A percentile compares a stretch with the other conserved stretches of the same genome.
Evolutionary conservation across 495 filamentous ascomycete species (phyloP).

Genomic region (Neurospora intermedia): DNA sequence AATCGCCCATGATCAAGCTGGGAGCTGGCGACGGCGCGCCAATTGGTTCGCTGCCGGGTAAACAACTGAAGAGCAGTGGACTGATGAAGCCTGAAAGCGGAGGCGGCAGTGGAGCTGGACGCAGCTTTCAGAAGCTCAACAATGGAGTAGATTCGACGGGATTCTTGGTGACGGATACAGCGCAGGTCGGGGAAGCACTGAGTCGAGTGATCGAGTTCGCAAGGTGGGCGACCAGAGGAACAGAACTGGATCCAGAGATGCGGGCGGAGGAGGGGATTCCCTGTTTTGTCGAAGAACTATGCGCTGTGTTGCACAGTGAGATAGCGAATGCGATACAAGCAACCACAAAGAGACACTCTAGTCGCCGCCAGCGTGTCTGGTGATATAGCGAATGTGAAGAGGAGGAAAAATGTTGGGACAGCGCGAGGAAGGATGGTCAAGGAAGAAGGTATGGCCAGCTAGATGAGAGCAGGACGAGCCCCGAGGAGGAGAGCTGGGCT

Average conservation of each 20-base stretch:
- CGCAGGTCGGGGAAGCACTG: not conserved
- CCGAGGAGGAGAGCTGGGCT: not conserved
- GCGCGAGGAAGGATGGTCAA: not conserved
- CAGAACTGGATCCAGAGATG: not conserved
- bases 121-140: not conserved
- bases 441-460: not conserved
- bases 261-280: not conserved
- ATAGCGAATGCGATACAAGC: not conserved
- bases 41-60: not conserved
- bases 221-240: not conserved
- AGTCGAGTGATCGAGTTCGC: not conserved
- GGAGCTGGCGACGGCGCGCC: not conserved
- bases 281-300: not conserved
- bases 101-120: not conserved
- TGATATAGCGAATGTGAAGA: not conserved
- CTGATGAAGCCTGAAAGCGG: not conserved
- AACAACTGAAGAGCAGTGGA: not conserved
- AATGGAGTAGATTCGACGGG: not conserved
- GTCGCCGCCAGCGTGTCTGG: not conserved
- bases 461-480: not conserved
- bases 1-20: constrained; percentile 6
- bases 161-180: not conserved
- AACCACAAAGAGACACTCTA: not conserved
- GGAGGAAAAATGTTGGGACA: not conserved
- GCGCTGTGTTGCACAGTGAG: not conserved